A percentile compares a stretch with the other conserved stretches of the same genome.
These are phyloP conservation scores for Dictyostelium citrinum DNA, from an alignment of 78 protist species.

Conservation along the genomic window DNA sequence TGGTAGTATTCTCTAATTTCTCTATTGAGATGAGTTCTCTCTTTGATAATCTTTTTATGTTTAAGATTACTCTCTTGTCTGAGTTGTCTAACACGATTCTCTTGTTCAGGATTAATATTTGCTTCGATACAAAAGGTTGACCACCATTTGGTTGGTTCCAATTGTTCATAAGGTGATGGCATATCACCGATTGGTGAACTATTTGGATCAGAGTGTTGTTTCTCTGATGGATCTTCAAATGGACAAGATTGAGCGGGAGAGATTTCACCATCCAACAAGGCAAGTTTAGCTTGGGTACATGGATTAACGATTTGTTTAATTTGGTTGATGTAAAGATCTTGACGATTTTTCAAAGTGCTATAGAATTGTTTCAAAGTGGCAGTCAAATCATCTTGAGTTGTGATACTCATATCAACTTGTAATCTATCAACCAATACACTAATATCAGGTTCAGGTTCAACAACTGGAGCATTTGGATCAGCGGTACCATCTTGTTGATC, in stretches of 20 bases:
- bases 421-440: conserved; percentile 26
- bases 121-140: background rate
- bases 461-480: background rate
- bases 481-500: background rate
- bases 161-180: background rate
- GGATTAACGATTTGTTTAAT: conserved; percentile 70
- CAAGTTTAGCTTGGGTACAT: conserved; percentile 66
- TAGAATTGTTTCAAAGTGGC: conserved; percentile 37
- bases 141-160: conserved; percentile 31
- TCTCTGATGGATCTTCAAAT: background rate
- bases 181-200: conserved; percentile 1
- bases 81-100: conserved; percentile 5
- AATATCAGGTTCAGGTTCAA: conserved; percentile 18
- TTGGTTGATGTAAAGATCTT: conserved; percentile 46
- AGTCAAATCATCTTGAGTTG: background rate
- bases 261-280: conserved; percentile 29
- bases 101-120: conserved; percentile 11
- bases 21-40: conserved; percentile 32
- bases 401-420: conserved; percentile 27
- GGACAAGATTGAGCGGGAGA: background rate
- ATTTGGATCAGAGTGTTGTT: background rate
- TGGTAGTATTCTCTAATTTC: conserved; percentile 63
- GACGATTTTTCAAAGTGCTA: conserved; percentile 12
- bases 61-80: conserved; percentile 7
- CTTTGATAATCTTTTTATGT: conserved; percentile 29